Evolutionary conservation across 2,329 filamentous ascomycete genomes (phyloP).

Genomic region (Ophiocordyceps unilateralis): DNA sequence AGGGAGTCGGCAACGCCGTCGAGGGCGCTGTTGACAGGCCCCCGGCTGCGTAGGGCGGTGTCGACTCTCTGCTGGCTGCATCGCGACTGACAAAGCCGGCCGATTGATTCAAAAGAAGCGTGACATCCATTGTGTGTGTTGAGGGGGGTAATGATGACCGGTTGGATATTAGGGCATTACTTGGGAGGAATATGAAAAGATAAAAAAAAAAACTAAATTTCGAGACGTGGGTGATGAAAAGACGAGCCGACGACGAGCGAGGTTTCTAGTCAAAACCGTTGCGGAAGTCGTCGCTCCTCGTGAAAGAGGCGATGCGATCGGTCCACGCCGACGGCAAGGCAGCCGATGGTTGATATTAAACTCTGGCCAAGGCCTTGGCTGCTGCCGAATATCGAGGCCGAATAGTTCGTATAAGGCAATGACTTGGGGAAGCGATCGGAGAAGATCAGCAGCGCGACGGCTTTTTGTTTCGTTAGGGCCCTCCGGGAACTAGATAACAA

Average conservation of each 20-base stretch:
- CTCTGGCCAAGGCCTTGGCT: not conserved
- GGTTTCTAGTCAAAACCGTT: too few species aligned
- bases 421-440: not conserved
- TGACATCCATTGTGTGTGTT: slow-evolving; percentile 20
- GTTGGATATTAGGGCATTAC: not conserved
- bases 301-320: too few species aligned
- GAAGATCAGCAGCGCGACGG: not conserved
- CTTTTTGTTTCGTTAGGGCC: not conserved
- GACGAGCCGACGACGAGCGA: not conserved
- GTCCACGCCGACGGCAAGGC: not conserved
- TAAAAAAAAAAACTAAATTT: not conserved
- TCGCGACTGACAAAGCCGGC: slow-evolving; percentile 4
- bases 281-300: too few species aligned
- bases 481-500: slow-evolving; percentile 1
- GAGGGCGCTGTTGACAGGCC: slow-evolving; percentile 1
- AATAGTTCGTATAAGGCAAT: not conserved
- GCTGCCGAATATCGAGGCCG: not conserved
- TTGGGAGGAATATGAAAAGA: not conserved
- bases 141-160: not conserved
- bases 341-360: not conserved
- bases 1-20: slow-evolving; percentile 15
- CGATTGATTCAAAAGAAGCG: slow-evolving; percentile 21
- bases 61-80: slow-evolving; percentile 3
- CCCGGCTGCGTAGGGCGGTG: slow-evolving; percentile 2
- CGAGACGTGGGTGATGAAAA: not conserved